Base-by-base conservation (phyloP, 768 basidiomycete genomes). In the Termitomyces sp. region DNA sequence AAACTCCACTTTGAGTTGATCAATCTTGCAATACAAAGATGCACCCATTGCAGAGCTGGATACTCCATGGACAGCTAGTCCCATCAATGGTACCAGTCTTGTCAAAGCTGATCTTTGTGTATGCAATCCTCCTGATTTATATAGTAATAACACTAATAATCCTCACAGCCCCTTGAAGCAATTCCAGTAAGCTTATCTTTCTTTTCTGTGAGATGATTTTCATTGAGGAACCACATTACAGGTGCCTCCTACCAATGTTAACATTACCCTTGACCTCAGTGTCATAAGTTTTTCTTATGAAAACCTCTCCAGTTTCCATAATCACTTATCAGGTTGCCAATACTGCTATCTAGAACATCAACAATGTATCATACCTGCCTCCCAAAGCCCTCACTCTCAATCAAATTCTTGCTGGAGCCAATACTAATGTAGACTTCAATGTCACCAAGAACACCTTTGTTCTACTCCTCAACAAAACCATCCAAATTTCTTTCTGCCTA, bases 391-490 rank as follows among this genome's bases (percentile, higher is more conserved):
- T n/a, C n/a, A n/a, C n/a, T n/a, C n/a, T n/a, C n/a, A n/a, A n/a
- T n/a, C n/a, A n/a, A n/a, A n/a, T n/a, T n/a, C n/a, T n/a, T 14
- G 70, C 70, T 44, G 77, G 77, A n/a, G 70, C 71, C 3, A 68
- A 71, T 45, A 73, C 72, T n/a, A 67, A 68, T 4, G 62, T 65
- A 4, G 70, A 73, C 45, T 68, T 77, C 58, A 68, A 70, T 24
- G 50, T 62, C 5, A 66, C 69, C 4, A 75, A 75, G 50, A 69
- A 77, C 46, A 73, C 78, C 2, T 78, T 75, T n/a, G n/a, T n/a
- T n/a, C n/a, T n/a, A n/a, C n/a, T n/a, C n/a, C n/a, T n/a, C n/a
- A n/a, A n/a, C n/a, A 68, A 73, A 58, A 68, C 70, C 44, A 67
- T 80, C 53, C 74, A 80, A 54, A 53, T 80, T 4, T 67, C 64